Conservation (phyloP, 805 yeast species). For the Wickerhamomyces xylosicus region DNA sequence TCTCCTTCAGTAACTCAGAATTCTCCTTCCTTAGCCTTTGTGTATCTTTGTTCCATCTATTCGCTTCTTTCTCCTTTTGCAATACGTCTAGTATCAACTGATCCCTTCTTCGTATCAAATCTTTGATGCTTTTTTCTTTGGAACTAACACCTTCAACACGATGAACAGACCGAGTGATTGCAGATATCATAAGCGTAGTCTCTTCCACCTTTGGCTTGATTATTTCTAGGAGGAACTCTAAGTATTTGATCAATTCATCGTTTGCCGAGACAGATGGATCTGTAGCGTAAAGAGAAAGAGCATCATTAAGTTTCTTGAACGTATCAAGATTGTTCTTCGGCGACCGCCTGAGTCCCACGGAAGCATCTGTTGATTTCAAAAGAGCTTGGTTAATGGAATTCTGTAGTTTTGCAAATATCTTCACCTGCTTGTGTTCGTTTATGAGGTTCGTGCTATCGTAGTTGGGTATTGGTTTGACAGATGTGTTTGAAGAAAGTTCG, state of each 20-base stretch:
- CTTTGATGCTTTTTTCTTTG: slow-evolving; percentile 8
- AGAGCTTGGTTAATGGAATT: background rate
- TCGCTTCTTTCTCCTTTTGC: slow-evolving; percentile 2
- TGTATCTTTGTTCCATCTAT: background rate
- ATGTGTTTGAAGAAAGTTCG: too few relatives aligned
- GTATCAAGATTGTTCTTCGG: background rate
- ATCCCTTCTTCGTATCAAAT: slow-evolving; percentile 9
- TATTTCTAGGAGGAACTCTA: background rate
- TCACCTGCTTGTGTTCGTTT: background rate
- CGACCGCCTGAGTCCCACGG: background rate
- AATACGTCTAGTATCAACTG: slow-evolving; percentile 6
- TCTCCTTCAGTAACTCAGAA: background rate
- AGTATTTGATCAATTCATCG: background rate
- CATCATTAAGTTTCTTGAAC: background rate
- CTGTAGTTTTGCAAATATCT: background rate
- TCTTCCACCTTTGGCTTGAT: background rate
- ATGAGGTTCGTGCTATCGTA: background rate
- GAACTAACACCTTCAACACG: slow-evolving; percentile 16
- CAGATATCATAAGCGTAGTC: slow-evolving; percentile 8
- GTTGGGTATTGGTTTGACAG: background rate
- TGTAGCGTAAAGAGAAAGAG: background rate
- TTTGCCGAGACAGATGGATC: background rate
- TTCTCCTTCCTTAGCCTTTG: background rate
- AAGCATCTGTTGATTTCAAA: background rate
- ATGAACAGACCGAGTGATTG: slow-evolving; percentile 16